Evolutionary conservation across 495 filamentous ascomycete genomes (phyloP).

Genomic region (Penicillium silybi): DNA sequence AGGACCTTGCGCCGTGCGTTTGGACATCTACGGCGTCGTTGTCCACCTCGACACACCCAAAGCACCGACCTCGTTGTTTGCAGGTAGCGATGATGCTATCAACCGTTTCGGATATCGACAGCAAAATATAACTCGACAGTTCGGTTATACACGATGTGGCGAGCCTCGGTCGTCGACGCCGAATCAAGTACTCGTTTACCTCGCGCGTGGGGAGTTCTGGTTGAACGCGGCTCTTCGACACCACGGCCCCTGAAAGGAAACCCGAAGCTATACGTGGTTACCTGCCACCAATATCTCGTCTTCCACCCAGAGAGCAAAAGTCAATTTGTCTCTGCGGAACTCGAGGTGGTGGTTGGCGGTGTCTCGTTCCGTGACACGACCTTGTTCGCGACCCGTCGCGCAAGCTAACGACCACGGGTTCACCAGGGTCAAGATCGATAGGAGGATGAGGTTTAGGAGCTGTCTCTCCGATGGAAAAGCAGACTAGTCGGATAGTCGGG

Average conservation of each 20-base stretch:
- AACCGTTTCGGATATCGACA: conserved; percentile 5
- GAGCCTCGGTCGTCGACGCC: neutral
- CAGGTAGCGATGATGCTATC: neutral
- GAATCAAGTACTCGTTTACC: neutral
- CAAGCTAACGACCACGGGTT: conserved; percentile 8
- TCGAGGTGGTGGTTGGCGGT: conserved; percentile 1
- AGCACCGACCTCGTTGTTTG: conserved; percentile 1
- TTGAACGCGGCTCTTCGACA: conserved; percentile 4
- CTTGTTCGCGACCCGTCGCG: conserved; percentile 21
- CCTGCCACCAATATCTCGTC: neutral
- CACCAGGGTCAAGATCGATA: conserved; percentile 2
- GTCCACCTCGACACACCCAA: neutral
- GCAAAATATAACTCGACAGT: neutral
- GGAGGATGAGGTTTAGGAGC: neutral
- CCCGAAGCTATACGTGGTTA: neutral
- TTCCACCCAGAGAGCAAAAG: conserved; percentile 1
- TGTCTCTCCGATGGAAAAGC: conserved; percentile 2
- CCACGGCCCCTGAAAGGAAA: neutral
- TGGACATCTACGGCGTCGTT: conserved; percentile 31
- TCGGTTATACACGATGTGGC: neutral
- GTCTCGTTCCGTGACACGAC: conserved; percentile 21
- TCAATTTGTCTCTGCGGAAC: conserved; percentile 7
- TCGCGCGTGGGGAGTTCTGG: neutral
- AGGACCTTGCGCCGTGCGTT: conserved; percentile 35
- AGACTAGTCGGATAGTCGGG: neutral